Base-by-base conservation (phyloP, 1,284 basidiomycete genomes). In the Fomitopsis betulina region DNA sequence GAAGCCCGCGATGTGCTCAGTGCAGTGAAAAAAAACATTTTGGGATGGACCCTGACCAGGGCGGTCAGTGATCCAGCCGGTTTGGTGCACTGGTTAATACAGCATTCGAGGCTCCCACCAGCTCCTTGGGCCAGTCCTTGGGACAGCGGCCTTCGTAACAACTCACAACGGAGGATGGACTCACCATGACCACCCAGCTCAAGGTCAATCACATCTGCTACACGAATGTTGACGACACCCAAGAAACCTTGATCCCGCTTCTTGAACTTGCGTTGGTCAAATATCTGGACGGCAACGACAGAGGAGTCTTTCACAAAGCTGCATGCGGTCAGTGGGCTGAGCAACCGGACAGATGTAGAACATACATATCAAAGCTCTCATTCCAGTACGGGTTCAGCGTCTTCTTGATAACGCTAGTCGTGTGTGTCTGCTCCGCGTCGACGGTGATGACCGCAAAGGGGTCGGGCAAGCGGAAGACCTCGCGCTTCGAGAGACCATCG, bases 181-280 rank as follows among this genome's bases (percentile, higher is more conserved):
- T 35, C 65, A 86, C 89, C 89, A 72, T 89, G 89, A 53, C 88
- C 88, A 58, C 87, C 87, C 57, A 87, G 76, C 64, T 95, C 94
- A 58, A 93, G 78, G 65, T 93, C 85, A 54, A 96, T 79, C 19
- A 91, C 90, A 70, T 94, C 89, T 55, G 86, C 75, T 53, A 93
- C 91, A 60, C 91, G 84, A 63, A 96, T 81, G 70, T 95, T 96
- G 74, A 95, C 89, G 27, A 96, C 91, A 58, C 94, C 94, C 47
- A 97, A 81, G 66, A 86, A 87, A 65, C 96, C 96, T 78, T 99
- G 96, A 74, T 99, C 96, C 69, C 92, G 88, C 75, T 92, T 91
- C 80, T 90, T 98, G 80, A 97, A 98, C 77, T 97, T 97, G 73
- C 90, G 87, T 76, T 98, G 93, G 79, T 99, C 96, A 71, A 98